Evolutionary conservation across 768 basidiomycete genomes (phyloP).

Genomic region (Trametes elegans): DNA sequence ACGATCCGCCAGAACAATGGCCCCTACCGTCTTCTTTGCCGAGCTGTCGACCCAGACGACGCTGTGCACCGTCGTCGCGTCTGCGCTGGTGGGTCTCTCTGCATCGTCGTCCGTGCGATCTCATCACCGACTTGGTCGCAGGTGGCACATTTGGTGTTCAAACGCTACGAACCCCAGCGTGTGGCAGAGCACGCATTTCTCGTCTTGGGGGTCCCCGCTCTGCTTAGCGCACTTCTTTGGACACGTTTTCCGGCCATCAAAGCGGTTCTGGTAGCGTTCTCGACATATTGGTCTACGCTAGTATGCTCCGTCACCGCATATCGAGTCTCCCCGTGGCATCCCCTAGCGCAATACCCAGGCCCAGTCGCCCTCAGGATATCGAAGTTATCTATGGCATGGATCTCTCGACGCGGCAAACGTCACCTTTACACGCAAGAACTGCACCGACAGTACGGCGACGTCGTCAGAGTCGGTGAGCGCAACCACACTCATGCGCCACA

Average conservation of each 20-base stretch:
- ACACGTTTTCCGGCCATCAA: conserved; percentile 2
- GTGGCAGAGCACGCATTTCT: conserved; percentile 2
- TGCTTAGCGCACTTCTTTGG: conserved; percentile 9
- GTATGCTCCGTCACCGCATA: conserved; percentile 15
- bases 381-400: conserved; percentile 15
- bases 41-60: background rate
- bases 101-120: background rate
- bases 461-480: conserved; percentile 25
- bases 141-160: conserved; percentile 17
- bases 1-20: conserved; percentile 12
- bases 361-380: conserved; percentile 20
- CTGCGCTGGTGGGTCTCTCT: conserved; percentile 13
- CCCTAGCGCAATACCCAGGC: conserved; percentile 22
- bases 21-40: conserved; percentile 4
- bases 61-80: background rate
- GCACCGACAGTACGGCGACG: conserved; percentile 24
- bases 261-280: conserved; percentile 8
- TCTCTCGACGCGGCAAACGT: conserved; percentile 20
- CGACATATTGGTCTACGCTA: conserved; percentile 15
- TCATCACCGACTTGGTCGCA: background rate
- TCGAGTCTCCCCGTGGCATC: conserved; percentile 25
- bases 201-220: conserved; percentile 13
- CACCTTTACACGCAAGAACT: conserved; percentile 22
- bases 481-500: background rate
- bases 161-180: conserved; percentile 15